A percentile compares a stretch with the other conserved stretches of the same genome.
phyloP scores from a whole-genome alignment of 345 rosid species.

The Sapria himalayana region DNA sequence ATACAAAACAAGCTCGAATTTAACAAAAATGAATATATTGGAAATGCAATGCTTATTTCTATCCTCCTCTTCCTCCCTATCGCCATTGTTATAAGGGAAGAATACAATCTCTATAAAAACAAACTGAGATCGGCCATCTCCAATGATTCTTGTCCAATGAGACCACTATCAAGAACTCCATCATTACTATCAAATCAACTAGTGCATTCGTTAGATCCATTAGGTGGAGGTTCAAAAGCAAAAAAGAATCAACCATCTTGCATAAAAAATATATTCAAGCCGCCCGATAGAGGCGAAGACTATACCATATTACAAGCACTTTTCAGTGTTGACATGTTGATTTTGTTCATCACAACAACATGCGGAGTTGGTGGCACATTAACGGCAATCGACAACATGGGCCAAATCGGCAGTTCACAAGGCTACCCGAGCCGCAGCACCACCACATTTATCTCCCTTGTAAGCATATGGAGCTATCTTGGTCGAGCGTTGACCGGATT shows the following conservation, averaged over 20 bases:
- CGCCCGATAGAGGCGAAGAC: constrained; percentile 38
- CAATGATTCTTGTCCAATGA: constrained; percentile 2
- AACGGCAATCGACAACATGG: constrained; percentile 24
- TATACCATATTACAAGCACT: constrained; percentile 31
- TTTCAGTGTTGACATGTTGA: constrained; percentile 33
- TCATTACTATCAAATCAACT: neutral
- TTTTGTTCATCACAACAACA: constrained; percentile 21
- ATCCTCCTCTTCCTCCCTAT: constrained; percentile 12
- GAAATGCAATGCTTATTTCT: constrained; percentile 8
- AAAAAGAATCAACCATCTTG: no score
- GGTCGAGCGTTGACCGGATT: constrained; percentile 32
- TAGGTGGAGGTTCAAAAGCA: neutral
- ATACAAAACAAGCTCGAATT: constrained; percentile 13
- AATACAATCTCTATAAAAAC: constrained; percentile 7
- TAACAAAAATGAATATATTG: constrained; percentile 7
- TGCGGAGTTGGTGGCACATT: constrained; percentile 31
- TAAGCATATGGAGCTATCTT: constrained; percentile 37
- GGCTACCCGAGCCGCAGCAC: constrained; percentile 22
- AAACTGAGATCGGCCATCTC: constrained; percentile 3
- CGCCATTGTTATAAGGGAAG: constrained; percentile 12
- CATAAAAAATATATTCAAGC: no score
- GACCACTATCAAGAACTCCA: constrained; percentile 9
- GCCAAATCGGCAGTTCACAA: constrained; percentile 22
- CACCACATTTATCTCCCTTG: constrained; percentile 27
- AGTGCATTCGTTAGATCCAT: neutral